Evolutionary conservation across 495 filamentous ascomycete genomes (phyloP), one percentile per base, ranked within the genome.

Genomic region (Hypoxylon intermedium): DNA sequence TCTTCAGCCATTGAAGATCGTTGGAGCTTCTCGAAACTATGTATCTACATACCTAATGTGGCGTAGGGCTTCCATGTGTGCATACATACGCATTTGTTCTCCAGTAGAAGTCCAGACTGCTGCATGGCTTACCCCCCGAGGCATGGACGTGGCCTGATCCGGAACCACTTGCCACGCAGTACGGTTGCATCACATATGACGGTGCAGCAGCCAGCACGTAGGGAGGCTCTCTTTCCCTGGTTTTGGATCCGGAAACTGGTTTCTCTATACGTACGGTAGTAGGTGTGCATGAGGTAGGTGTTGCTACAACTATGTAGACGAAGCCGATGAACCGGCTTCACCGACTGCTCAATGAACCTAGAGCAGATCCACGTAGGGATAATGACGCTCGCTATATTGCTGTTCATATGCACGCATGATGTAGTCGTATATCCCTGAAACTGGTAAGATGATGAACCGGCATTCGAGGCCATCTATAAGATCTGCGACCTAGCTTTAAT

Each of bases 121-220:
- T 47, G 31, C 37, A 13, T 16, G 41, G 16, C 45, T 6, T 26
- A n/a, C n/a, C n/a, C 26, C 31, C 40, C 21, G 21, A 28, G 21
- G 4, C 36, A 26, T 6, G 2, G 37, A 19, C 41, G 41, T 65
- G 52, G 56, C 56, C 45, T 65, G 56, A 60, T 57, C 51, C 28
- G 5, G 21, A 19, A 13, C 38, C 36, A 53, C 41, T 53, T 56
- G 51, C 52, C 56, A 60, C 56, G 62, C 56, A 57, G 51, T 52
- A 38, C 41, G 33, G 56, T 65, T 65, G 41, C 62, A 65, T 60
- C 38, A 20, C 45, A 65, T 44, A 56, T 47, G 15, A 11, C 11
- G 40, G 5, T n/a, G 18, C 19, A 19, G 6, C 2, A 16, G n/a
- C 20, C 1, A 16, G 40, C n/a, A 13, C 21, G 42, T 43, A 43